phyloP scores from a whole-genome alignment of 225 moss, liverwort and hornwort genomes.

The Pseudoscleropodium purum region DNA sequence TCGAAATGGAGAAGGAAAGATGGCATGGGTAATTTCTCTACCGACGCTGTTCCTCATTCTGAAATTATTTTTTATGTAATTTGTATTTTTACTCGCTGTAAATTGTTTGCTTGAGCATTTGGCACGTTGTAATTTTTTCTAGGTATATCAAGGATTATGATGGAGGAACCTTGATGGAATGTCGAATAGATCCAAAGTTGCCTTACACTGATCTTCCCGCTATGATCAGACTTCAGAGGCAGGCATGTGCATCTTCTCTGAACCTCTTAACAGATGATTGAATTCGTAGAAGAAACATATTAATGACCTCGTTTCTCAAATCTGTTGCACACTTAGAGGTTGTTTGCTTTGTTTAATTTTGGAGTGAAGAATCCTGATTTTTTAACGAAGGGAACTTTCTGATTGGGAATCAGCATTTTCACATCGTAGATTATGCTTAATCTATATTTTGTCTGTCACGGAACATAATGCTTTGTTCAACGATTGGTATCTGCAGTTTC shows the following conservation, averaged over 20 bases:
- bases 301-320: background rate
- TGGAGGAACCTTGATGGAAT: slow-evolving; percentile 99
- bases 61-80: background rate
- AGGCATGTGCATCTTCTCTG: slow-evolving; percentile 33
- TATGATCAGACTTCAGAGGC: slow-evolving; percentile 91
- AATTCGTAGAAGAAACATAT: background rate
- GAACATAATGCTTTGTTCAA: background rate
- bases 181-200: slow-evolving; percentile 83
- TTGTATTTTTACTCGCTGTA: background rate
- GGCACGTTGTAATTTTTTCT: background rate
- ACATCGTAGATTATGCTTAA: background rate
- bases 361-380: background rate
- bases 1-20: slow-evolving; percentile 95
- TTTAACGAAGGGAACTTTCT: background rate
- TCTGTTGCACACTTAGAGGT: background rate
- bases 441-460: background rate
- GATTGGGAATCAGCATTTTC: background rate
- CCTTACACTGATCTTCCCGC: slow-evolving; percentile 88
- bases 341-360: background rate
- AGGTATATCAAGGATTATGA: slow-evolving; percentile 99
- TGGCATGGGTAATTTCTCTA: slow-evolving; percentile 77
- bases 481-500: background rate
- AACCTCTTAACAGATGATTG: background rate
- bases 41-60: background rate
- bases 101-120: background rate